These are phyloP conservation scores for Aspergillus panamensis DNA, from an alignment of 495 filamentous ascomycete genomes.

Conservation along the genomic window DNA sequence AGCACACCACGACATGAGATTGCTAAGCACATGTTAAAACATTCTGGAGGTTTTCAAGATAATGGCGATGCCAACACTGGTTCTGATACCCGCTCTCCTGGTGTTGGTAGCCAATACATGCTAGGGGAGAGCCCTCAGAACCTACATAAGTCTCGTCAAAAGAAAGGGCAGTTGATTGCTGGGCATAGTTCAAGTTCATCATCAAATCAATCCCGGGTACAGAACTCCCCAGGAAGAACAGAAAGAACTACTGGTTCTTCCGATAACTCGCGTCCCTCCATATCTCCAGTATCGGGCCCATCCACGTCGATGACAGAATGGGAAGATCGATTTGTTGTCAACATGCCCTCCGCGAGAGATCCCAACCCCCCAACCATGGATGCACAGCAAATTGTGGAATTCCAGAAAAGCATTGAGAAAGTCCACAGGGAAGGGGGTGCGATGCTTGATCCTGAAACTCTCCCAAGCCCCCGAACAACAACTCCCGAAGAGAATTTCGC, in stretches of 20 bases:
- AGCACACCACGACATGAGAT: slow-evolving; percentile 22
- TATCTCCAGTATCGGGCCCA: slow-evolving; percentile 36
- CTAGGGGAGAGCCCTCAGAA: slow-evolving; percentile 9
- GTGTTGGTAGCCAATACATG: slow-evolving; percentile 14
- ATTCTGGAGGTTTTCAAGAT: slow-evolving; percentile 6
- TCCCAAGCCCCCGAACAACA: slow-evolving; percentile 32
- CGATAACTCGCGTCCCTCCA: slow-evolving; percentile 29
- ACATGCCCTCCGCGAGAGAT: slow-evolving; percentile 46
- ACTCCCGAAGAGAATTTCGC: slow-evolving; percentile 26
- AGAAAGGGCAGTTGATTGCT: slow-evolving; percentile 26
- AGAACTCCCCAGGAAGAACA: slow-evolving; percentile 21
- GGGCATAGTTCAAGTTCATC: slow-evolving; percentile 27
- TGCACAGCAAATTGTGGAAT: slow-evolving; percentile 38
- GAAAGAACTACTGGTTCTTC: slow-evolving; percentile 30
- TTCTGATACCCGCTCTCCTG: slow-evolving; percentile 32
- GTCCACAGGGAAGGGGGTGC: slow-evolving; percentile 28
- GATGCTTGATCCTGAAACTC: slow-evolving; percentile 33
- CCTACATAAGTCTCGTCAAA: slow-evolving; percentile 13
- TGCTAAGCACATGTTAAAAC: slow-evolving; percentile 19
- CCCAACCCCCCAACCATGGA: slow-evolving; percentile 44
- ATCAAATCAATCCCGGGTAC: slow-evolving; percentile 17
- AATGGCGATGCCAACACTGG: slow-evolving; percentile 25
- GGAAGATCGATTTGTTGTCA: slow-evolving; percentile 46
- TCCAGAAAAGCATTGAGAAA: slow-evolving; percentile 39
- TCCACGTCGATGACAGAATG: slow-evolving; percentile 36